A percentile compares a stretch with the other conserved stretches of the same genome.
phyloP scores from a whole-genome alignment of 2,329 filamentous ascomycete species.

The Microsporum ferrugineum region DNA sequence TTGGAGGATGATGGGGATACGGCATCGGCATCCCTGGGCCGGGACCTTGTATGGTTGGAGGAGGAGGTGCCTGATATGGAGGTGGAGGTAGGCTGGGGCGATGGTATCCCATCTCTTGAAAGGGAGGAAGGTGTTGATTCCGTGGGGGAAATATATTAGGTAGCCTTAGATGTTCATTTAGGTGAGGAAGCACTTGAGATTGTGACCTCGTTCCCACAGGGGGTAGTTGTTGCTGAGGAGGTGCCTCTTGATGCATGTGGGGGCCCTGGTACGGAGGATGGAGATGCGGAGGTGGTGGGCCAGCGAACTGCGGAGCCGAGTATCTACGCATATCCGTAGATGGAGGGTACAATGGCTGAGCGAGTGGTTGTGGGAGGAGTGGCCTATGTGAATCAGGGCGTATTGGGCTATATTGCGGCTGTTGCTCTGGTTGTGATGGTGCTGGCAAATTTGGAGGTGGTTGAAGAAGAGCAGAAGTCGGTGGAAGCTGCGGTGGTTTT shows the following conservation, averaged over 20 bases:
- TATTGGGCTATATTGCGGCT: slow-evolving; percentile 24
- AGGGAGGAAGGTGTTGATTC: slow-evolving; percentile 31
- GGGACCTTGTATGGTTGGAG: neutral
- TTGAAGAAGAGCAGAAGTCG: neutral
- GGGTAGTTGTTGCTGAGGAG: slow-evolving; percentile 20
- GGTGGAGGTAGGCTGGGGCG: slow-evolving; percentile 18
- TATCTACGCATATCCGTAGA: slow-evolving; percentile 15
- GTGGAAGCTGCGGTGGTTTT: slow-evolving; percentile 17
- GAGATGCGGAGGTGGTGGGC: neutral
- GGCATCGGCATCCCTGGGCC: neutral
- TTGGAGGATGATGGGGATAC: neutral
- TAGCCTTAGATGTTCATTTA: slow-evolving; percentile 24
- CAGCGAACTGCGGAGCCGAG: neutral
- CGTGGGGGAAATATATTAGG: slow-evolving; percentile 27
- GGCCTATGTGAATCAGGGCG: slow-evolving; percentile 17
- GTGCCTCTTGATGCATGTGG: neutral
- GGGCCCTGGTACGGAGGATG: neutral
- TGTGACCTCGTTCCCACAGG: slow-evolving; percentile 20
- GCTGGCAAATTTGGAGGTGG: neutral
- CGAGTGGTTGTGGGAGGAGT: slow-evolving; percentile 23
- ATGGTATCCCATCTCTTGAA: slow-evolving; percentile 29
- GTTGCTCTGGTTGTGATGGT: slow-evolving; percentile 19
- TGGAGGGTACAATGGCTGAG: slow-evolving; percentile 23
- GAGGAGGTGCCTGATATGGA: slow-evolving; percentile 7
- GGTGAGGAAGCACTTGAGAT: slow-evolving; percentile 18